Evolutionary conservation across 331 rosid species (phyloP), one percentile per base, ranked within the genome.

Genomic region (Erythrophleum ivorense): DNA sequence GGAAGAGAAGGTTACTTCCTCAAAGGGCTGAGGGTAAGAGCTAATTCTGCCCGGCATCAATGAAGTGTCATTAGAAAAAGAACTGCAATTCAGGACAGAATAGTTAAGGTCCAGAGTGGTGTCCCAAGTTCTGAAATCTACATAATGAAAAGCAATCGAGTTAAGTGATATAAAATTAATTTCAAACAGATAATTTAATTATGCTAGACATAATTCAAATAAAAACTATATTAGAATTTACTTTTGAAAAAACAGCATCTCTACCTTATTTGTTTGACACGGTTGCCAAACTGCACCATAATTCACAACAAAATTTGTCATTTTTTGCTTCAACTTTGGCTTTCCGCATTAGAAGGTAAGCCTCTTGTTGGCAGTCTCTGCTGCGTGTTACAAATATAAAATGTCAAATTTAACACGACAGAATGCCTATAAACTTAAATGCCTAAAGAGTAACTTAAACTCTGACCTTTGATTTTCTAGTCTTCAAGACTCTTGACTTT

Each of bases 381-480:
- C 93, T 86, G 94, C 87, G 85, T 41, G 59, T 83, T 78, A 55
- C 55, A 83, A 86, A 83, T 24, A 75, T 24, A 12, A 41, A 63
- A 48, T 41, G 68, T 79, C 63, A 71, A 50, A 34, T 69, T 78
- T 57, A 54, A 63, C 81, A 68, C 18, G 21, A 85, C 66, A 81
- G 31, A 81, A 80, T 33, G 78, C 77, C 80, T 49, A 21, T 66
- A 38, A 82, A 78, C 78, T 67, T 69, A 60, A 76, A 70, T 41
- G 52, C 65, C 7, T 55, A 43, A 54, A 40, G 46, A 50, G 69
- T 50, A 62, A 34, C 48, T 50, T 52, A 69, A 83, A 31, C 45
- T 82, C 86, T 77, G 54, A 90, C 97, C 96, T 92, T 94, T 31
- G 90, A 84, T 88, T 90, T 90, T 81, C 90, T 85, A 54, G 90